Conservation (phyloP, 2,329 filamentous ascomycete genomes). For the Stagonosporopsis cucurbitacearum region DNA sequence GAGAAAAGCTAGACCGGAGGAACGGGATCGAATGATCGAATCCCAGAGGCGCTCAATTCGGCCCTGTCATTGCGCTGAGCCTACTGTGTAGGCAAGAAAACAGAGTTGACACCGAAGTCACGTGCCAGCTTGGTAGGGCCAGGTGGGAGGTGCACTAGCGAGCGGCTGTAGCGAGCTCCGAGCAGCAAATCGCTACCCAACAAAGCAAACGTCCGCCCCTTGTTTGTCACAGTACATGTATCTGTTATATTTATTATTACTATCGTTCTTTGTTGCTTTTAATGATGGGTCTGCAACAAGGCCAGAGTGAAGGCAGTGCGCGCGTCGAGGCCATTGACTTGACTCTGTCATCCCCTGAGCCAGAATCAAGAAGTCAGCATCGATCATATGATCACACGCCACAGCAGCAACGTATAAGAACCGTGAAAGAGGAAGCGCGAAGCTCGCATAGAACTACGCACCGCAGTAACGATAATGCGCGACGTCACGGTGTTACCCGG, state of each 20-base stretch:
- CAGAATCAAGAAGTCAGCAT: slow-evolving; percentile 16
- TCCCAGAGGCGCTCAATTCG: neutral
- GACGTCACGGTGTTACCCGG: slow-evolving; percentile 7
- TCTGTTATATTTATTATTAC: neutral
- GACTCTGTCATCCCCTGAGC: slow-evolving; percentile 35
- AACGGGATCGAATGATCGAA: neutral
- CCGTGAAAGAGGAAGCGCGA: slow-evolving; percentile 17
- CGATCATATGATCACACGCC: slow-evolving; percentile 2
- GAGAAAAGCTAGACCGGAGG: neutral
- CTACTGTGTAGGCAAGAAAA: neutral
- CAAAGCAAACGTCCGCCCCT: neutral
- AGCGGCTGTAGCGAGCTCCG: neutral
- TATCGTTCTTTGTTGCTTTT: neutral
- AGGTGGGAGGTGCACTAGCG: neutral
- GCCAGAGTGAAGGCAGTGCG: neutral
- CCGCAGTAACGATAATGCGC: slow-evolving; percentile 1
- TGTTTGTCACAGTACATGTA: neutral
- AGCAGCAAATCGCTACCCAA: neutral
- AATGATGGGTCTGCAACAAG: slow-evolving; percentile 6
- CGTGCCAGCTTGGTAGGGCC: neutral
- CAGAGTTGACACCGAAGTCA: no score
- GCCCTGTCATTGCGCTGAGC: neutral
- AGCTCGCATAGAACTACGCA: neutral
- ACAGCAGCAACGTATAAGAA: slow-evolving; percentile 18
- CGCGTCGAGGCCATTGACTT: slow-evolving; percentile 33